Conservation (phyloP, 106 monocot species). For the Vanilla planifolia region DNA sequence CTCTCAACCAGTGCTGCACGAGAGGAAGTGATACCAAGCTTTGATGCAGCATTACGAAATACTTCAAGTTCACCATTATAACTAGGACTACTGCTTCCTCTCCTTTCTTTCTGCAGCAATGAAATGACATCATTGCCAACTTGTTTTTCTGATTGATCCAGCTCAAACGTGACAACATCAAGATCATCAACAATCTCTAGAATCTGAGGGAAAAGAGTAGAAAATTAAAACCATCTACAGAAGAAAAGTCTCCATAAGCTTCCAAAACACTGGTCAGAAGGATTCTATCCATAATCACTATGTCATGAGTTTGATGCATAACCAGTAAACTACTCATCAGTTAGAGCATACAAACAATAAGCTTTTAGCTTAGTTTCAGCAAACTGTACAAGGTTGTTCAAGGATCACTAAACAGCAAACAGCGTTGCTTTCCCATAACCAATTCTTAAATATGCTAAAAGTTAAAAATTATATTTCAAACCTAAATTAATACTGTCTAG, state of each 20-base stretch:
- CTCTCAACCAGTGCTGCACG: conserved; percentile 74
- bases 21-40: conserved; percentile 73
- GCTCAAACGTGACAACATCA: conserved; percentile 36
- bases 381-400: no score
- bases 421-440: no score
- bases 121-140: conserved; percentile 55
- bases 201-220: conserved; percentile 30
- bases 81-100: conserved; percentile 20
- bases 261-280: no score
- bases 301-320: no score
- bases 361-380: no score
- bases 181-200: conserved; percentile 55
- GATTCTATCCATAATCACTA: no score
- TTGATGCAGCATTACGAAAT: conserved; percentile 56
- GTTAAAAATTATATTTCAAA: no score
- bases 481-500: no score
- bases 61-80: conserved; percentile 58
- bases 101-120: conserved; percentile 65
- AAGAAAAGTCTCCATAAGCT: neutral
- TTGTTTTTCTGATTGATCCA: conserved; percentile 67
- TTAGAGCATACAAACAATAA: no score
- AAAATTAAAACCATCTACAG: neutral
- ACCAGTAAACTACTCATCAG: no score
- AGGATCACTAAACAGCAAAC: no score
- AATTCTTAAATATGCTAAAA: no score